Evolutionary conservation across 2,329 filamentous ascomycete genomes (phyloP), one percentile per base, ranked within the genome.

Genomic region (Calonectria pseudoreteaudii): DNA sequence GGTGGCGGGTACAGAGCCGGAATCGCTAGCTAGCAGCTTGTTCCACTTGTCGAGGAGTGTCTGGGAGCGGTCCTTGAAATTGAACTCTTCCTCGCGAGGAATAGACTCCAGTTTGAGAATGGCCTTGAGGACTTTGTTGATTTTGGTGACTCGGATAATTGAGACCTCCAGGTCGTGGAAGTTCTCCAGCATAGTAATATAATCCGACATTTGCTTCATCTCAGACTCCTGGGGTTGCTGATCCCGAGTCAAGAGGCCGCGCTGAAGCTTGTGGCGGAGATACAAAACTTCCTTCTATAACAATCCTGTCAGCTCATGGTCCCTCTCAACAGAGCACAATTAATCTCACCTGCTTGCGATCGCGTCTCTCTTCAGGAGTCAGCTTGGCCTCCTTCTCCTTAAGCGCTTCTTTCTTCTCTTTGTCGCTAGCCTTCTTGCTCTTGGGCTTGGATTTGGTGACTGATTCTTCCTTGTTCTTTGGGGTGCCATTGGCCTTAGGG

Each of bases 71-170:
- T 92, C 88, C 87, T 97, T 97, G 91, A 99, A 98, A 70, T 94
- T 87, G 84, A 93, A 97, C 78, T 98, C 94, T 44, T 96, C 94
- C 77, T 99, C 97, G 74, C 93, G 93, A 7, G 96, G 96, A 78
- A 99, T 98, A 4, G 90, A 90, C 53, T 93, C 90, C 11, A 99
- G 89, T 87, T 98, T 98, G 80, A 98, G 88, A 78, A 99, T 97
- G 6, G 94, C 95, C 87, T 97, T 98, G 71, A 99, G 90, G 14
- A 99, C 96, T 87, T 99, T 99, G 91, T 98, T 96, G 85, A 99
- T 98, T 90, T 98, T 99, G 75, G 97, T 99, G 18, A 88, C 89
- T 76, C 94, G 92, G 81, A 98, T 98, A 80, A 98, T 97, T 77
- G 92, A 92, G 36, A 94, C 95, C 83, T 98, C 96, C 6, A 98